Base-by-base conservation (phyloP, 495 filamentous ascomycete genomes). In the Aspergillus incahuasiensis region DNA sequence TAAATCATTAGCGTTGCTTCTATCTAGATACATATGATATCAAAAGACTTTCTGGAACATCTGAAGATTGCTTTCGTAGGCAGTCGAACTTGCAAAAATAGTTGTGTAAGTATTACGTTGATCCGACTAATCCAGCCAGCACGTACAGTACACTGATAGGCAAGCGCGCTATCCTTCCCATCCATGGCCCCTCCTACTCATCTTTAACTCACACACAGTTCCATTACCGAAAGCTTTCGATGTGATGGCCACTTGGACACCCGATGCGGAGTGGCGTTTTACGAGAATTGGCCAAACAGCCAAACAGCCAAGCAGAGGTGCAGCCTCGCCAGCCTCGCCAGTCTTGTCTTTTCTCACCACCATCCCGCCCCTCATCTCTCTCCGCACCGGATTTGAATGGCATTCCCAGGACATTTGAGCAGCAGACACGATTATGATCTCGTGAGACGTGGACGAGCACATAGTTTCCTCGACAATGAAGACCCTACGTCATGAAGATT, bases 401-500 rank as follows among this genome's bases (percentile, higher is more conserved):
- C 25, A 28, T 28, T 28, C 8, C 25, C 3, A 3, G 8, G 25
- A 28, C 25, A 28, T 3, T 28, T 42, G 39, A 7, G 13, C 39
- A 42, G 19, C 24, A 8, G 21, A n/a, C 25, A 4, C n/a, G 16
- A 39, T 3, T 21, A 49, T 25, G 25, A 35, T 19, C 1, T 21
- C 3, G 5, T 44, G 18, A 35, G 32, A 35, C 32, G 12, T 9
- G 4, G 9, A 5, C 32, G 9, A 35, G 9, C 32, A 35, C 2
- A 35, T 35, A 35, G 32, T 35, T 15, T 35, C 12, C 6, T 44
- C 20, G 18, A 44, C 18, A 13, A 44, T 9, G 11, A 44, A 8
- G 20, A 22, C 7, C 20, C 41, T 44, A n/a, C 41, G 9, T 9
- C 20, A 49, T 18, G 25, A 16, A n/a, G 47, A 74, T 18, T 83